A percentile compares a stretch with the other conserved stretches of the same genome.
Conservation (phyloP, 495 filamentous ascomycete species). For the Penicillium dipodomyicola region DNA sequence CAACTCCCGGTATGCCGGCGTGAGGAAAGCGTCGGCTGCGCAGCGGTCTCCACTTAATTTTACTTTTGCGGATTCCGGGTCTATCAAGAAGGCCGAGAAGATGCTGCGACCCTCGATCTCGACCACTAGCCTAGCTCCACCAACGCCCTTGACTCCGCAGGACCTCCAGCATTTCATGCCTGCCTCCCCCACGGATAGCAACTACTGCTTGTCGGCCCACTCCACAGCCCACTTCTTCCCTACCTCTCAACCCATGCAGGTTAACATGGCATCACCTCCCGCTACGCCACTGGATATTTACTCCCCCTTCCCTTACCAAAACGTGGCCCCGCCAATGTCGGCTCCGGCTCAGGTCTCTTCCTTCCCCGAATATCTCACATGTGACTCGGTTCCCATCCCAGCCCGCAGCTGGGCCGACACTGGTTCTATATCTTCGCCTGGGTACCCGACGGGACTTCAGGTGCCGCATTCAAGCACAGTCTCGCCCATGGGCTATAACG, state of each 20-base stretch:
- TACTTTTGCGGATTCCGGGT: conserved; percentile 47
- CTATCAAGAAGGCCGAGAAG: conserved; percentile 40
- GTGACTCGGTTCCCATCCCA: conserved; percentile 34
- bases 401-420: conserved; percentile 45
- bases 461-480: conserved; percentile 36
- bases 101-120: conserved; percentile 44
- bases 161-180: conserved; percentile 47
- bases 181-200: conserved; percentile 37
- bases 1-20: conserved; percentile 50
- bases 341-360: conserved; percentile 45
- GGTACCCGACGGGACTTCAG: conserved; percentile 36
- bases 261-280: conserved; percentile 49
- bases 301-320: conserved; percentile 40
- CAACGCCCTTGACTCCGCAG: conserved; percentile 48
- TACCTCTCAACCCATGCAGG: conserved; percentile 45
- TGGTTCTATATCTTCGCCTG: conserved; percentile 42
- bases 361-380: conserved; percentile 42
- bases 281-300: conserved; percentile 45
- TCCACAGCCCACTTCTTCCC: conserved; percentile 41
- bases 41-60: conserved; percentile 56
- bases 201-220: conserved; percentile 43
- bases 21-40: conserved; percentile 48
- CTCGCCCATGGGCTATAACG: conserved; percentile 39
- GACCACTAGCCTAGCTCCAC: conserved; percentile 41
- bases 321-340: conserved; percentile 43